Evolutionary conservation across 2,329 filamentous ascomycete species (phyloP), one percentile per base, ranked within the genome.

Genomic region (Alternaria sp.): DNA sequence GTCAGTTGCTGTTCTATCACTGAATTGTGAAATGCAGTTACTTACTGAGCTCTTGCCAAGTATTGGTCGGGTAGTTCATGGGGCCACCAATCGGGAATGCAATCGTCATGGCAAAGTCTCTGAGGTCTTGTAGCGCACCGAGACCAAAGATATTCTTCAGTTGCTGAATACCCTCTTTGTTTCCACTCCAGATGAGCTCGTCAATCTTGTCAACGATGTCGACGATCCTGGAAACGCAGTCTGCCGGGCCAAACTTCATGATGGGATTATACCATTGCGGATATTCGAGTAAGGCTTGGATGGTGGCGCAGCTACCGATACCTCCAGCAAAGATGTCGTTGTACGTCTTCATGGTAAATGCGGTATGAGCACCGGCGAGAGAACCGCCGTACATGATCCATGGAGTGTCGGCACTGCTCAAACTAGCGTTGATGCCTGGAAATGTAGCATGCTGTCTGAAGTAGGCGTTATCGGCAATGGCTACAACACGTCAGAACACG

Each of bases 391-490:
- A 83, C 60, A 82, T 72, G 47, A 84, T 82, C 81, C 82, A 83
- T 9, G 81, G 84, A 0, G 83, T 84, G 0, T 73, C 70, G 2
- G 83, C 81, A 2, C 84, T 81, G 12, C 75, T 83, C 6, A 86
- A 69, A 56, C 73, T 78, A 4, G 65, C 77, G 49, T 81, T 75
- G 46, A 86, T 65, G 2, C 83, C 83, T 1, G 83, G 81, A 54
- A 86, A 82, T 0, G 68, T 76, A 17, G 81, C 83, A 64, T 86
- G 80, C 60, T 84, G 80, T 23, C 84, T 83, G 69, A 86, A 86
- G 70, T 85, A 83, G 13, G 80, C 82, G 68, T 85, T 85, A 62
- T 86, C 85, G 13, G 84, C 85, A 67, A 86, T 83, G 0, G 83
- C 71, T 74, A 28, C 8, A 15, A 2, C 19, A 11, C 8, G 28